Percentiles rank a stretch among this genome's conserved stretches.
phyloP scores from a whole-genome alignment of 2,329 filamentous ascomycete species.

The Hirsutella thompsonii region DNA sequence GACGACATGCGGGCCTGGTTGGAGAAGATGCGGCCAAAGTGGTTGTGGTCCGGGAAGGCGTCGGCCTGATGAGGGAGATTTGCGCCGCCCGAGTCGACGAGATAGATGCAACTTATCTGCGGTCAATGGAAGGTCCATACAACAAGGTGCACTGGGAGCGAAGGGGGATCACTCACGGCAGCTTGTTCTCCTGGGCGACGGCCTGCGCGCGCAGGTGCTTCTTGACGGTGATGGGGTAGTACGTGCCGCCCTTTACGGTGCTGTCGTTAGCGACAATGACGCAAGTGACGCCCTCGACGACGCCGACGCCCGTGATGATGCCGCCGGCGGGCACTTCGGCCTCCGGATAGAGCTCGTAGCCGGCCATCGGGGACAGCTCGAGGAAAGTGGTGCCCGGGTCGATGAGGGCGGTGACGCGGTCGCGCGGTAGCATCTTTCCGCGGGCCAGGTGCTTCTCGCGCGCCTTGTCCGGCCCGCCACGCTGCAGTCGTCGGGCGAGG shows the following conservation, averaged over 20 bases:
- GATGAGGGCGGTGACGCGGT: constrained; percentile 75
- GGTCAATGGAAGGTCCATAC: neutral
- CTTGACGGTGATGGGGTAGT: constrained; percentile 94
- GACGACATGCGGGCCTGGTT: constrained; percentile 95
- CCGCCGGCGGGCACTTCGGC: constrained; percentile 82
- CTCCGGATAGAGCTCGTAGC: constrained; percentile 71
- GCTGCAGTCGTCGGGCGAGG: constrained; percentile 58
- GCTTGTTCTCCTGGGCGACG: constrained; percentile 75
- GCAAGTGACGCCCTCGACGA: constrained; percentile 81
- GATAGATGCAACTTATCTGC: constrained; percentile 62
- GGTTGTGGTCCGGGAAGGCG: constrained; percentile 88
- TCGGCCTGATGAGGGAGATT: constrained; percentile 92
- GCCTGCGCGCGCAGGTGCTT: constrained; percentile 91
- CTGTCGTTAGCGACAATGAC: constrained; percentile 93
- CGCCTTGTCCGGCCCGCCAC: constrained; percentile 70
- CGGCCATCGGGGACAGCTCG: constrained; percentile 86
- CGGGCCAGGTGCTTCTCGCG: constrained; percentile 75
- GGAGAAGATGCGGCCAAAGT: constrained; percentile 96
- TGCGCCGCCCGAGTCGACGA: constrained; percentile 90
- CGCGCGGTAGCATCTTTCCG: constrained; percentile 89
- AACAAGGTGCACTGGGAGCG: constrained; percentile 2
- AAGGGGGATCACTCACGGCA: constrained; percentile 36
- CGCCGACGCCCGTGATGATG: constrained; percentile 85
- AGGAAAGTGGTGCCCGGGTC: constrained; percentile 85
- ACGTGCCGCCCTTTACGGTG: constrained; percentile 94